phyloP scores from a whole-genome alignment of 2,329 filamentous ascomycete genomes.

The Fusarium sp. region DNA sequence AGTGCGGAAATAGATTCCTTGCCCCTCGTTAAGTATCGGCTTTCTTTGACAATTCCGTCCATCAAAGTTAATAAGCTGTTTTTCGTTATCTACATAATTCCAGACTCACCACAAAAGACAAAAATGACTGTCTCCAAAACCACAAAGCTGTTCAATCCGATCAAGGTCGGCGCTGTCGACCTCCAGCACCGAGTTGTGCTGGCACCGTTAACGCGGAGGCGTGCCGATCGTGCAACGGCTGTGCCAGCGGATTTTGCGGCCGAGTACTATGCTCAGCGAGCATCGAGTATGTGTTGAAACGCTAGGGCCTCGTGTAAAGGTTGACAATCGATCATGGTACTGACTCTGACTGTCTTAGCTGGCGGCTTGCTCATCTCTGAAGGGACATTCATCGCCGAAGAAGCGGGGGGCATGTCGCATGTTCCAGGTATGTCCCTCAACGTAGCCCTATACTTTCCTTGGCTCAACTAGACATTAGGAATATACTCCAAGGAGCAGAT shows the following conservation, averaged over 20 bases:
- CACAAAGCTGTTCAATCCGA: constrained; percentile 60
- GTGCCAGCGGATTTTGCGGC: constrained; percentile 55
- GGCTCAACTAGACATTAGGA: constrained; percentile 63
- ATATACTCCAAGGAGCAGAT: constrained; percentile 72
- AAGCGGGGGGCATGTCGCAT: constrained; percentile 51
- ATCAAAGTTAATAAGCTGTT: not conserved
- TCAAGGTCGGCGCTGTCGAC: constrained; percentile 55
- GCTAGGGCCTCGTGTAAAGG: too few species aligned
- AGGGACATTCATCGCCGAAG: constrained; percentile 60
- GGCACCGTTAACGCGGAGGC: constrained; percentile 71
- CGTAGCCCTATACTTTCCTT: not conserved
- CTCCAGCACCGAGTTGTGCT: constrained; percentile 66
- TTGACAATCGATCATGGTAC: not conserved
- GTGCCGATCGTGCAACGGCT: constrained; percentile 57
- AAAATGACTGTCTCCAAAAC: constrained; percentile 25
- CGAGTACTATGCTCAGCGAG: constrained; percentile 64
- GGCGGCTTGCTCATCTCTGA: constrained; percentile 63
- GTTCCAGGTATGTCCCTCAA: constrained; percentile 32
- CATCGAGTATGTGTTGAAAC: constrained; percentile 45
- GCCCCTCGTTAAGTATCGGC: not conserved
- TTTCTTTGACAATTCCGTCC: not conserved
- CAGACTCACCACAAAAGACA: not conserved
- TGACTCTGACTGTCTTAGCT: constrained; percentile 34
- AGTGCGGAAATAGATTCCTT: not conserved
- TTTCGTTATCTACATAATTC: not conserved